Evolutionary conservation across 2,329 filamentous ascomycete genomes (phyloP), one percentile per base, ranked within the genome.

Genomic region (Geosmithia flava): DNA sequence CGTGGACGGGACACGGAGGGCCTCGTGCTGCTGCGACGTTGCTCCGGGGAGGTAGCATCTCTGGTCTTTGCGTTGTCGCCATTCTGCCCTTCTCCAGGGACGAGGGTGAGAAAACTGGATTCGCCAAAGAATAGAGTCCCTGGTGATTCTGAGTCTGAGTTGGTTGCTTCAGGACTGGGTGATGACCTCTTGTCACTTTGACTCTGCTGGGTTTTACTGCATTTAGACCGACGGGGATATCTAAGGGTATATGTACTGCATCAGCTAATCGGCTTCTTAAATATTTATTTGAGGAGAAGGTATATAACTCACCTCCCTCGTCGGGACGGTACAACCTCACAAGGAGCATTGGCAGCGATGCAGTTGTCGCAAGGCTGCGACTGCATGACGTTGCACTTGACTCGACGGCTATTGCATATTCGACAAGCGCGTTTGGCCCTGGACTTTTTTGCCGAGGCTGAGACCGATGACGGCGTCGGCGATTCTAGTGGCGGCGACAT

Each of bases 31-130:
- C 23, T 5, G 8, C 4, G 23, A 4, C 23, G 23, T 27, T 27
- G 4, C 23, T n/a, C n/a, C n/a, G n/a, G n/a, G n/a, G n/a, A n/a
- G n/a, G 23, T 8, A 27, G 23, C 23, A 8, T 27, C 23, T 27
- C 4, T 8, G 23, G 23, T 8, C 8, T 27, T 27, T 27, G 23
- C 23, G 23, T 8, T 8, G 23, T 27, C 23, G 23, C 23, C 8
- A 27, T 27, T 8, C 4, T 8, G 48, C 48, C 39, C 47, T 27
- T 17, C 50, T 39, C 58, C 56, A 1, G 61, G 58, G 15, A 63
- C 61, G 2, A 67, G 53, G 3, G 63, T 66, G 30, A 66, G 60
- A 48, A 66, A 65, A 48, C 64, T 67, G 49, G 63, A 66, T 52
- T 67, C 64, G 39, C 64, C 64, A 45, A 64, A 66, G 57, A 66